Conservation (phyloP, 164 flowering plant species). For the Litsea cubeba region DNA sequence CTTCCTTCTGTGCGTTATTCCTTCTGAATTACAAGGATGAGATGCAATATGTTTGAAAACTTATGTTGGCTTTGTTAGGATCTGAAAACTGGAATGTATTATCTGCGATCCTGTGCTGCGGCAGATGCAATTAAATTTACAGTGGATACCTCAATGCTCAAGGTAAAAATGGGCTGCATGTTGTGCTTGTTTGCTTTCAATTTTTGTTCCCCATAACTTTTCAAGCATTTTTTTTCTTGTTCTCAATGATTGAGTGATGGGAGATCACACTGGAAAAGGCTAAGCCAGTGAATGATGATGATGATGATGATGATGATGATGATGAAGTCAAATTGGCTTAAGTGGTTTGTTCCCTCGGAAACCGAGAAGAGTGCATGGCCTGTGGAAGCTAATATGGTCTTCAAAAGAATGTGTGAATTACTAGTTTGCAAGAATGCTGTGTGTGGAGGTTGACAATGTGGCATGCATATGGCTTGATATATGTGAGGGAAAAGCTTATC, state of each 20-base stretch:
- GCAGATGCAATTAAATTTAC: constrained; percentile 99
- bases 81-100: constrained; percentile 87
- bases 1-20: no score
- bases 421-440: not conserved
- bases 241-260: not conserved
- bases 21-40: no score
- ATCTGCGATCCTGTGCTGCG: constrained; percentile 86
- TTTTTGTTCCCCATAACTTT: not conserved
- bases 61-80: constrained; percentile 16
- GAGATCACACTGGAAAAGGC: constrained; percentile 34
- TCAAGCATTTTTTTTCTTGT: not conserved
- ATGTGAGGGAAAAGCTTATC: not conserved
- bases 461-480: not conserved
- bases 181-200: not conserved
- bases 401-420: not conserved
- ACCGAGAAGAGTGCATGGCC: constrained; percentile 80
- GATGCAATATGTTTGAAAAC: not conserved
- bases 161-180: constrained; percentile 29
- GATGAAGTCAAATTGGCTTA: constrained; percentile 71
- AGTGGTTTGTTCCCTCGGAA: constrained; percentile 75
- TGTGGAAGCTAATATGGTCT: constrained; percentile 61
- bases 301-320: constrained; percentile 53
- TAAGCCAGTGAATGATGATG: constrained; percentile 21
- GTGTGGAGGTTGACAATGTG: not conserved
- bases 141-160: constrained; percentile 66